Conservation (phyloP, 2,329 filamentous ascomycete species). For the Cordyceps pruinosa region DNA sequence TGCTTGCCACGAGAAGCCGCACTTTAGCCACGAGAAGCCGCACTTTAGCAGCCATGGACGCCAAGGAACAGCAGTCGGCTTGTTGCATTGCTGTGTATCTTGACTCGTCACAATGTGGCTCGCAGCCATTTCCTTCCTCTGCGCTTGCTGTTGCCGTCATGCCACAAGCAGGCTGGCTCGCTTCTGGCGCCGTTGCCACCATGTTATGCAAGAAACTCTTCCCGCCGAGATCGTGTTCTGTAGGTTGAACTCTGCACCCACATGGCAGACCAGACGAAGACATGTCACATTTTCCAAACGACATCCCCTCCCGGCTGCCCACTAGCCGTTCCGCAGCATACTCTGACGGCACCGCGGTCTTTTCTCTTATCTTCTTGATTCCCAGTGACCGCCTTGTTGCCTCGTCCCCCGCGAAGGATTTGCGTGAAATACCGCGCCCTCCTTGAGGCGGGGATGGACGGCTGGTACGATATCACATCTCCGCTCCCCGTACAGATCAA, state of each 20-base stretch:
- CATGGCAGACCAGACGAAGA: conserved; percentile 2
- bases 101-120: conserved; percentile 10
- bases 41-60: not conserved
- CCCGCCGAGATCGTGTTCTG: conserved; percentile 1
- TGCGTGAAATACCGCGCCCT: not conserved
- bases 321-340: not conserved
- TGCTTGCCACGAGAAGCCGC: not conserved
- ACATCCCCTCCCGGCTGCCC: not conserved
- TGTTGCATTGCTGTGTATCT: not conserved
- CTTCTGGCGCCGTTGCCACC: not conserved
- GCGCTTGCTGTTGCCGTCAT: not conserved
- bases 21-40: not conserved
- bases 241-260: not conserved
- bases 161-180: not conserved
- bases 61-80: not conserved
- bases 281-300: conserved; percentile 1
- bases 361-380: not conserved
- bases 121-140: not conserved
- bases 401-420: not conserved
- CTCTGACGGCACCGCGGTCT: too few relatives aligned
- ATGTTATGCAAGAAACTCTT: conserved; percentile 1
- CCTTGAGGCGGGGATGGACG: not conserved
- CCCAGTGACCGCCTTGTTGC: not conserved
- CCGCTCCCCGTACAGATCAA: not conserved
- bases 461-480: not conserved